Evolutionary conservation across 2,329 filamentous ascomycete species (phyloP).

Genomic region (Didymella arachidicola): DNA sequence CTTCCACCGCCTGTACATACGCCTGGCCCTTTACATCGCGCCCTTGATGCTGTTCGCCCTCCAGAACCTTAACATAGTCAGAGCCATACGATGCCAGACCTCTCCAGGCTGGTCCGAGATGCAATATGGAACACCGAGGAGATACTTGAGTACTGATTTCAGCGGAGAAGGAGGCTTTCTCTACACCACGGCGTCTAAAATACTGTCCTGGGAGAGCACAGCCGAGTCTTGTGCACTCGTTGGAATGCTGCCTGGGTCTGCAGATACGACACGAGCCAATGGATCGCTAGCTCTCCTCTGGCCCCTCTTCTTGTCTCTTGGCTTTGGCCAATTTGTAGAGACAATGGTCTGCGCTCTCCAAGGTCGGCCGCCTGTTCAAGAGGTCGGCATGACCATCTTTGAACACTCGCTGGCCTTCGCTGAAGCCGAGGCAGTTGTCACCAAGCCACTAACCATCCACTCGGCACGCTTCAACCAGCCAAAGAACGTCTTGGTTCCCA

Average conservation of each 20-base stretch:
- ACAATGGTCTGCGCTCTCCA: conserved; percentile 88
- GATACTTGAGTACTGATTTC: conserved; percentile 56
- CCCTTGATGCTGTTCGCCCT: conserved; percentile 50
- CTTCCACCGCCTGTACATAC: conserved; percentile 70
- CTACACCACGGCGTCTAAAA: conserved; percentile 72
- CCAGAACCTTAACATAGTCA: conserved; percentile 75
- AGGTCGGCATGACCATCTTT: conserved; percentile 95
- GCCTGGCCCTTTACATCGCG: conserved; percentile 44
- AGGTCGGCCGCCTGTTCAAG: conserved; percentile 78
- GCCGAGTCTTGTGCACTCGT: conserved; percentile 76
- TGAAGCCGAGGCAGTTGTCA: conserved; percentile 89
- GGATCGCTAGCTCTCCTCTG: conserved; percentile 82
- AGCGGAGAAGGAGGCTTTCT: conserved; percentile 71
- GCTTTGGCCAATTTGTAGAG: conserved; percentile 84
- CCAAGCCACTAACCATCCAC: conserved; percentile 78
- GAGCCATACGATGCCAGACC: conserved; percentile 92
- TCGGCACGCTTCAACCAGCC: conserved; percentile 61
- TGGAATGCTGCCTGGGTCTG: conserved; percentile 68
- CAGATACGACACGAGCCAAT: conserved; percentile 63
- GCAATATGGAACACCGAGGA: conserved; percentile 56
- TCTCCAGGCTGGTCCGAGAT: conserved; percentile 56
- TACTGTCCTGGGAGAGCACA: conserved; percentile 79
- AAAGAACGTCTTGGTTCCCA: conserved; percentile 49
- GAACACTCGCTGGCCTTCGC: conserved; percentile 96
- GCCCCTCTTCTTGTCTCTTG: conserved; percentile 74